These are phyloP conservation scores for Mortierella sp. DNA, from an alignment of 371 early-diverging fungal genomes.

Conservation along the genomic window DNA sequence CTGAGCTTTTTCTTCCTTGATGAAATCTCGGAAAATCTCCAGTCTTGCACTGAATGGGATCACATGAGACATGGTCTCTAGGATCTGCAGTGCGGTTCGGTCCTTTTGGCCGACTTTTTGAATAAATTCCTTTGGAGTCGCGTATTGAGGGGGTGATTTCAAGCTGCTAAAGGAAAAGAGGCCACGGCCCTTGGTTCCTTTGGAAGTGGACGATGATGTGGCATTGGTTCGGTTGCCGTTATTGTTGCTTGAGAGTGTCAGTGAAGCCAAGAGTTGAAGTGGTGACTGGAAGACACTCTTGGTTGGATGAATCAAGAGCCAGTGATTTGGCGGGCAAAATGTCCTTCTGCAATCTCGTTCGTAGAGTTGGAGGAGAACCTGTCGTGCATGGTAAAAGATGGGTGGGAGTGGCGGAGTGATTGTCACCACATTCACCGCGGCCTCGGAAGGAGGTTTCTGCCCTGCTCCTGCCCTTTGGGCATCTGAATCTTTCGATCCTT, in stretches of 20 bases:
- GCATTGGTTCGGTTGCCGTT: constrained; percentile 7
- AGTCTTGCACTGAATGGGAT: constrained; percentile 86
- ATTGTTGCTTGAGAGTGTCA: constrained; percentile 49
- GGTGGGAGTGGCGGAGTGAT: constrained; percentile 34
- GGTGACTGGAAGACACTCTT: constrained; percentile 44
- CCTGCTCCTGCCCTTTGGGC: no score
- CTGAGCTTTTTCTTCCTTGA: constrained; percentile 64
- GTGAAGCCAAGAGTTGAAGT: constrained; percentile 33
- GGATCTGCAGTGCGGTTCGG: constrained; percentile 67
- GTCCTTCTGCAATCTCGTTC: constrained; percentile 76
- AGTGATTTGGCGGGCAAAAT: constrained; percentile 77
- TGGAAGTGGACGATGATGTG: constrained; percentile 1
- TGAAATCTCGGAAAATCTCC: constrained; percentile 80
- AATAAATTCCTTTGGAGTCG: constrained; percentile 51
- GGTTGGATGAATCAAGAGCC: constrained; percentile 69
- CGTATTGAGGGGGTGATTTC: constrained; percentile 47
- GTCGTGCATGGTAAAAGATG: constrained; percentile 68
- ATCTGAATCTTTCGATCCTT: not conserved
- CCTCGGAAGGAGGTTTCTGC: not conserved
- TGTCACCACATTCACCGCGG: not conserved
- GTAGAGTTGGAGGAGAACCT: constrained; percentile 79
- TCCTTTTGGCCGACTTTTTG: constrained; percentile 57
- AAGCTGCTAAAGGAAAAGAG: constrained; percentile 32
- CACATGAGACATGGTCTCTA: constrained; percentile 86
- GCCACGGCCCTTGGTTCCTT: constrained; percentile 11